Evolutionary conservation across 805 yeast genomes (phyloP).

Genomic region (Saturnispora hagleri): DNA sequence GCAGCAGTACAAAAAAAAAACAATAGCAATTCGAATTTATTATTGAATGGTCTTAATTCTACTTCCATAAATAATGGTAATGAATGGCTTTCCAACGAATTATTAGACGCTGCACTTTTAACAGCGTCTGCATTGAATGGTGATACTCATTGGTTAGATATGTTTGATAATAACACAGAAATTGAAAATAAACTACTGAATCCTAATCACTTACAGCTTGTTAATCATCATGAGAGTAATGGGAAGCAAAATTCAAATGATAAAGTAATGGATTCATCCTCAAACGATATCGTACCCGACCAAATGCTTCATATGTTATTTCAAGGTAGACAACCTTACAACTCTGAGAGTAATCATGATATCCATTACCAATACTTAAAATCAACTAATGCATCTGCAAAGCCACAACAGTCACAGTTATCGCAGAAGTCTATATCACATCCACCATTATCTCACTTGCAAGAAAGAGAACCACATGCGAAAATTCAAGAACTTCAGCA

Average conservation of each 20-base stretch:
- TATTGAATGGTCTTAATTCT: background rate
- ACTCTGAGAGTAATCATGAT: background rate
- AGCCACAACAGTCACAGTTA: background rate
- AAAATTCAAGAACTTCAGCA: background rate
- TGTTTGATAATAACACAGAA: slow-evolving; percentile 29
- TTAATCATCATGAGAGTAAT: background rate
- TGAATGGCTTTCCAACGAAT: slow-evolving; percentile 64
- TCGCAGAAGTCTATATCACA: background rate
- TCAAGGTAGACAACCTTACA: slow-evolving; percentile 32
- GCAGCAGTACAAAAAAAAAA: background rate
- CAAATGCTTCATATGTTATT: slow-evolving; percentile 45
- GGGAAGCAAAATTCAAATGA: background rate
- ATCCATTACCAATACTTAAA: background rate
- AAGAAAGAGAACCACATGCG: background rate
- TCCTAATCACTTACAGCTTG: background rate
- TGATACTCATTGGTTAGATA: slow-evolving; percentile 48
- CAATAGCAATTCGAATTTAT: background rate
- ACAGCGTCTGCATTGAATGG: slow-evolving; percentile 66
- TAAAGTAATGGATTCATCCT: background rate
- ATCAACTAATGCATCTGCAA: background rate
- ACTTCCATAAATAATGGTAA: slow-evolving; percentile 30
- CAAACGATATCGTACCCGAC: slow-evolving; percentile 27
- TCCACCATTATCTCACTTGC: background rate
- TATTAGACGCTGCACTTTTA: slow-evolving; percentile 60
- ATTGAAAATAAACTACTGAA: background rate